Percentiles rank a stretch among this genome's conserved stretches.
Conservation (phyloP, 768 basidiomycete species). For the Xerocomellus amylosporus region DNA sequence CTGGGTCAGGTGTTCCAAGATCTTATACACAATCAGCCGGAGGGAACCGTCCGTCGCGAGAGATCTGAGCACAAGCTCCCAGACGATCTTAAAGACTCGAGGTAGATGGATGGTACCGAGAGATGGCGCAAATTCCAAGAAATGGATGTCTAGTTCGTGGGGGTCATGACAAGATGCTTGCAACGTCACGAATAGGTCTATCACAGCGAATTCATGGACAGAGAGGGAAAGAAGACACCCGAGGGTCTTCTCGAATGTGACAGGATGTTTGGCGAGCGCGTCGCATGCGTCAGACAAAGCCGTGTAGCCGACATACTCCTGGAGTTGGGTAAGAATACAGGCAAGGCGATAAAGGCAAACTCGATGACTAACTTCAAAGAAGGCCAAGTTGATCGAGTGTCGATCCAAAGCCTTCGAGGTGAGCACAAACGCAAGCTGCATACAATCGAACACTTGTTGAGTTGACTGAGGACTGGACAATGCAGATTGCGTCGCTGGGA, state of each 20-base stretch:
- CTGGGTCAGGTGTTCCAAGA: slow-evolving; percentile 60
- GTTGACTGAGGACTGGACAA: slow-evolving; percentile 33
- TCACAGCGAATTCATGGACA: slow-evolving; percentile 59
- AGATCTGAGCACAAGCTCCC: slow-evolving; percentile 43
- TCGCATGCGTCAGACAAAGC: slow-evolving; percentile 59
- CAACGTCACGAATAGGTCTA: slow-evolving; percentile 52
- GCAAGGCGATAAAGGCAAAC: slow-evolving; percentile 27
- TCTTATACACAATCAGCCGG: slow-evolving; percentile 54
- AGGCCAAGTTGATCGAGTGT: slow-evolving; percentile 53
- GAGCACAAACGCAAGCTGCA: slow-evolving; percentile 61
- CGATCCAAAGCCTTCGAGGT: slow-evolving; percentile 61
- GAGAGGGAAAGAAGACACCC: slow-evolving; percentile 70
- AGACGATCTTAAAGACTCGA: slow-evolving; percentile 58
- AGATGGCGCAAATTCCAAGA: slow-evolving; percentile 39
- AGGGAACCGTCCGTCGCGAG: slow-evolving; percentile 37
- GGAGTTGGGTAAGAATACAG: not conserved
- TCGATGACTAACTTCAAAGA: slow-evolving; percentile 59
- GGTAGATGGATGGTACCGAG: slow-evolving; percentile 56
- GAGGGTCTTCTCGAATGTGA: slow-evolving; percentile 52
- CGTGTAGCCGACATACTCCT: slow-evolving; percentile 56
- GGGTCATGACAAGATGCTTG: slow-evolving; percentile 36
- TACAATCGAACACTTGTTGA: slow-evolving; percentile 48
- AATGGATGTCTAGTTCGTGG: slow-evolving; percentile 40
- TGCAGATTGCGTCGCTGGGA: slow-evolving; percentile 35
- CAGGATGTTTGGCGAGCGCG: slow-evolving; percentile 46